A percentile compares a stretch with the other conserved stretches of the same genome.
phyloP scores from a whole-genome alignment of 441 rosid genomes.

The Brassica hybrid region DNA sequence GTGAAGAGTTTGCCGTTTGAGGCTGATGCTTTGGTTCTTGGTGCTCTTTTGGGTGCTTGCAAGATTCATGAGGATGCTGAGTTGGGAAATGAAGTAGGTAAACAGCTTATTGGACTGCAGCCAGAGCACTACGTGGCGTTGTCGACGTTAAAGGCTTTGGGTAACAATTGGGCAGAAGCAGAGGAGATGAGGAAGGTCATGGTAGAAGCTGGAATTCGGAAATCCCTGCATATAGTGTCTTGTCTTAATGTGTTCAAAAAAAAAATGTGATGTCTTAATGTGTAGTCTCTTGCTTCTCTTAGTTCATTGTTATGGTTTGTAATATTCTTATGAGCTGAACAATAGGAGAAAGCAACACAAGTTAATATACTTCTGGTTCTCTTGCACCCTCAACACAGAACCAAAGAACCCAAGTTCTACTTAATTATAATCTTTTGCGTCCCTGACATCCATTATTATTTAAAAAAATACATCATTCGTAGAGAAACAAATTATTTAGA shows the following conservation, averaged over 20 bases:
- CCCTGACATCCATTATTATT: slow-evolving; percentile 1
- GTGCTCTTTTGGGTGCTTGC: slow-evolving; percentile 73
- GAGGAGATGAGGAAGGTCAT: slow-evolving; percentile 56
- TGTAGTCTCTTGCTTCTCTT: background rate
- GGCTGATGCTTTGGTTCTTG: slow-evolving; percentile 68
- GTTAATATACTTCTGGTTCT: background rate
- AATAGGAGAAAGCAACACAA: slow-evolving; percentile 1
- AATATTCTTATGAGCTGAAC: background rate
- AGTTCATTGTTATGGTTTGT: background rate
- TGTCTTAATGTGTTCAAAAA: slow-evolving; percentile 9
- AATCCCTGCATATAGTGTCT: slow-evolving; percentile 54
- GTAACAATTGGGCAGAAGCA: slow-evolving; percentile 57
- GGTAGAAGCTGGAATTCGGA: slow-evolving; percentile 50
- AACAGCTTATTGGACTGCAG: slow-evolving; percentile 52
- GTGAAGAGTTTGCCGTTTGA: slow-evolving; percentile 56
- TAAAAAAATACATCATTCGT: too few species aligned
- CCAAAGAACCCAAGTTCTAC: slow-evolving; percentile 9
- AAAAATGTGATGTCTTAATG: too few species aligned
- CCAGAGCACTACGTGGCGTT: slow-evolving; percentile 57
- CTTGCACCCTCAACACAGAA: background rate
- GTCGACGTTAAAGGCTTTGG: slow-evolving; percentile 55
- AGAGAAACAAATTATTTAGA: too few species aligned
- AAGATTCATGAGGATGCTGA: slow-evolving; percentile 63
- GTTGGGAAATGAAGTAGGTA: slow-evolving; percentile 56
- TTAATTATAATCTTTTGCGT: background rate